phyloP scores from a whole-genome alignment of 2,329 filamentous ascomycete species.

The Trichoderma cornu-damae region DNA sequence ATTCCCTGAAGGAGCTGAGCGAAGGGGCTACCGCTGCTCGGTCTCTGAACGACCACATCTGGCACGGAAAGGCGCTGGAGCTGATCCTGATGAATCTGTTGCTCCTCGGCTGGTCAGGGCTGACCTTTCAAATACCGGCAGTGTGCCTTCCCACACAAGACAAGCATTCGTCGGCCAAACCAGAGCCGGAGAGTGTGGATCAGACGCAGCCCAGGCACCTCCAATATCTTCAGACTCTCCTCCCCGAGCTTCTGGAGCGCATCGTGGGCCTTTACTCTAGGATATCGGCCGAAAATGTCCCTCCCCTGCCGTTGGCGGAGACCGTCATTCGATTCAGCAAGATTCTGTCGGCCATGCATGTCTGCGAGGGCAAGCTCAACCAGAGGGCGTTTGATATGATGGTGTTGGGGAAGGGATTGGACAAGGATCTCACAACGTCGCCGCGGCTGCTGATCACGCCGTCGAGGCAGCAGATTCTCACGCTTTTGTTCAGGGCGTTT shows the following conservation, averaged over 20 bases:
- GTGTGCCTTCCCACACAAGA: slow-evolving; percentile 51
- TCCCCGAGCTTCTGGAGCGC: slow-evolving; percentile 70
- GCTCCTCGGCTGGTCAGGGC: slow-evolving; percentile 75
- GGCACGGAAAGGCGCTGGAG: slow-evolving; percentile 94
- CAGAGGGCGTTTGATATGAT: slow-evolving; percentile 58
- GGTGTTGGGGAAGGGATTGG: slow-evolving; percentile 55
- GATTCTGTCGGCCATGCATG: slow-evolving; percentile 61
- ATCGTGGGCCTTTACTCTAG: slow-evolving; percentile 70
- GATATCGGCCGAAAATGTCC: slow-evolving; percentile 64
- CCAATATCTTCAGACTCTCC: slow-evolving; percentile 49
- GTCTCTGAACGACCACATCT: slow-evolving; percentile 83
- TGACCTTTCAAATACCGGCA: slow-evolving; percentile 72
- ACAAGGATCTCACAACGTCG: slow-evolving; percentile 45
- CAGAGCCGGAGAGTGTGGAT: slow-evolving; percentile 32
- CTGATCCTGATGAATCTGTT: slow-evolving; percentile 77
- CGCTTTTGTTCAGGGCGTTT: slow-evolving; percentile 63
- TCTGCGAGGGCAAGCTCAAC: slow-evolving; percentile 59
- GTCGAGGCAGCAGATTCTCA: slow-evolving; percentile 58
- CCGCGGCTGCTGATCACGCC: slow-evolving; percentile 53
- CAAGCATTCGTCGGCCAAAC: slow-evolving; percentile 31
- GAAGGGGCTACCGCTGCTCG: slow-evolving; percentile 76
- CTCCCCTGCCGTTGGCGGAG: slow-evolving; percentile 66
- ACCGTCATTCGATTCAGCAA: slow-evolving; percentile 68
- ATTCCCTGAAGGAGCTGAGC: slow-evolving; percentile 76
- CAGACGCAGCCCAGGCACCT: slow-evolving; percentile 48